phyloP scores from a whole-genome alignment of 2,329 filamentous ascomycete genomes.

The Neofusicoccum kwambonambiense region DNA sequence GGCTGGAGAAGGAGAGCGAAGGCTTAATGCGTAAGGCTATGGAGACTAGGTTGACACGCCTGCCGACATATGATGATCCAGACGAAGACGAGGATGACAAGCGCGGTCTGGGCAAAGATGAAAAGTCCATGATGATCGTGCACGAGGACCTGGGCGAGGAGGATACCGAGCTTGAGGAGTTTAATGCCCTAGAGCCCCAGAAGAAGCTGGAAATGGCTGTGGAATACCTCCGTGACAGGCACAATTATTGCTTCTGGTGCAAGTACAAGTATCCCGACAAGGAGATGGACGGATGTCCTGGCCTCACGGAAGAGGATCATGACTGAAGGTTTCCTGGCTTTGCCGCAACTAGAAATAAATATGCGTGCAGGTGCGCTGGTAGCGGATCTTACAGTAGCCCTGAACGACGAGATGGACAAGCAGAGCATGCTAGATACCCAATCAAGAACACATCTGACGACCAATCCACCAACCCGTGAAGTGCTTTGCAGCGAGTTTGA shows the following conservation, averaged over 20 bases:
- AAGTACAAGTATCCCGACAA: slow-evolving; percentile 76
- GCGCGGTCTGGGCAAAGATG: slow-evolving; percentile 62
- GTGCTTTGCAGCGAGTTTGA: too few species aligned
- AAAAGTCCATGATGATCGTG: slow-evolving; percentile 53
- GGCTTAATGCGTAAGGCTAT: slow-evolving; percentile 64
- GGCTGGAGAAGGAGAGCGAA: slow-evolving; percentile 70
- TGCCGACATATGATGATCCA: slow-evolving; percentile 67
- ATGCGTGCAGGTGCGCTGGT: too few species aligned
- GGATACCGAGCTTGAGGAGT: slow-evolving; percentile 76
- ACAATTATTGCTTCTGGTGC: slow-evolving; percentile 95
- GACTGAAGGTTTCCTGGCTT: slow-evolving; percentile 44
- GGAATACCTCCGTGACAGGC: slow-evolving; percentile 65
- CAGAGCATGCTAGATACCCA: neutral
- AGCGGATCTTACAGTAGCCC: too few species aligned
- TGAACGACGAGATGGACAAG: too few species aligned
- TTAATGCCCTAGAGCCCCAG: slow-evolving; percentile 65
- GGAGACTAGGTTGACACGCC: slow-evolving; percentile 60
- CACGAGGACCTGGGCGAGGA: slow-evolving; percentile 74
- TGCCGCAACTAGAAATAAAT: neutral
- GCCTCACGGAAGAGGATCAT: slow-evolving; percentile 79
- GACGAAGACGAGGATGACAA: slow-evolving; percentile 73
- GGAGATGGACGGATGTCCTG: slow-evolving; percentile 84
- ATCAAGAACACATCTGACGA: neutral
- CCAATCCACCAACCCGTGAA: too few species aligned
- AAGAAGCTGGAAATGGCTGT: slow-evolving; percentile 69